A percentile compares a stretch with the other conserved stretches of the same genome.
Conservation (phyloP, 139 green algal genomes). For the Chlamydomonas incerta region DNA sequence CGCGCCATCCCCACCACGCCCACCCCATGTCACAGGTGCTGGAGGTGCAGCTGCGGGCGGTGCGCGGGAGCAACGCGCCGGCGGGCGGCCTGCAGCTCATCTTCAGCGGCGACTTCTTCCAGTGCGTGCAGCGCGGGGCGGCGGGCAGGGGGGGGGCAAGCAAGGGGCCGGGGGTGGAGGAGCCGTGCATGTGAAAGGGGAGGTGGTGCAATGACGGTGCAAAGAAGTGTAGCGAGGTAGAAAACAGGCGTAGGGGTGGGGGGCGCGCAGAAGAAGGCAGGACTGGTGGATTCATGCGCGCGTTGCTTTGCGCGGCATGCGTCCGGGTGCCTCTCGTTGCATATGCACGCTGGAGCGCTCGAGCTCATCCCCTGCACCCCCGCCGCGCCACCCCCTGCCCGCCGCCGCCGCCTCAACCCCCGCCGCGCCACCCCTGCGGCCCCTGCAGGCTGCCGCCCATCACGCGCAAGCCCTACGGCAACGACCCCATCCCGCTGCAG, state of each 20-base stretch:
- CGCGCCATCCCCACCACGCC: too few species aligned
- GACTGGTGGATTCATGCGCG: too few species aligned
- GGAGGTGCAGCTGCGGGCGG: constrained; percentile 36
- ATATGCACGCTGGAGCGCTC: too few species aligned
- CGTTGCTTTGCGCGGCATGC: too few species aligned
- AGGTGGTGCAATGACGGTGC: too few species aligned
- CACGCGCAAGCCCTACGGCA: constrained; percentile 20
- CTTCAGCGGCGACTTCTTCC: constrained; percentile 78
- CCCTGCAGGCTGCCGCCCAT: constrained; percentile 62
- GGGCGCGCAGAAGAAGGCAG: too few species aligned
- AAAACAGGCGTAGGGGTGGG: too few species aligned
- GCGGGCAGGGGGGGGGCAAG: background rate
- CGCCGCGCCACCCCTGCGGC: background rate
- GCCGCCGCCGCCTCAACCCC: background rate
- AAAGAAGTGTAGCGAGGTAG: too few species aligned
- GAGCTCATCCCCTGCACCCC: background rate
- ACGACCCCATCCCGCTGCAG: constrained; percentile 6
- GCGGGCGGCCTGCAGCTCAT: constrained; percentile 79
- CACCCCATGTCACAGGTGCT: constrained; percentile 10
- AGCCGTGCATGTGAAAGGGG: too few species aligned
- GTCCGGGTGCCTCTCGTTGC: too few species aligned
- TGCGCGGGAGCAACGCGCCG: constrained; percentile 41
- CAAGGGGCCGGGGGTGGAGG: background rate
- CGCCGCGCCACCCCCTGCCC: background rate
- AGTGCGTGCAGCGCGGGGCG: constrained; percentile 41